Base-by-base conservation (phyloP, 179 eudicot species). In the Spergularia azorica region DNA sequence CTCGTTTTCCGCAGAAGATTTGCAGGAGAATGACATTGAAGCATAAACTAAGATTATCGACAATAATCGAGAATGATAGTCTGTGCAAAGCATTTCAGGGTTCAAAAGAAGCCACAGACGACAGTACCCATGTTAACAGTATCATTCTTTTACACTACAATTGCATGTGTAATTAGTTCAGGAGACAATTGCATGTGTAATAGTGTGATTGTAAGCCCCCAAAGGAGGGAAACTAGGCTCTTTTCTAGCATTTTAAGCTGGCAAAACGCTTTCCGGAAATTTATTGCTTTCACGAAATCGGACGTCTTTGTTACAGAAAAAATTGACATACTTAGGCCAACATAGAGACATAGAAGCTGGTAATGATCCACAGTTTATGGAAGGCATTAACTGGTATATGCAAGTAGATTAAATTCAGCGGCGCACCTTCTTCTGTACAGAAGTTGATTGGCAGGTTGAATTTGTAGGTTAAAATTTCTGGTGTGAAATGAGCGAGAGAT, bases 351-450 rank as follows among this genome's bases (percentile, higher is more conserved):
- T 20, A 14, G 63, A 38, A 78, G 41, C 32, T 71, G 39, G 18
- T 63, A 43, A 46, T 20, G 57, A 58, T 67, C 72, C 70, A 61
- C 41, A 26, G 51, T 65, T 71, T 70, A 63, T 13, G 63, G 78
- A 74, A 41, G 70, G 54, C 66, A 52, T 54, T 21, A 66, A 66
- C 60, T 14, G 12, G 58, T 48, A 36, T 52, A 63, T 20, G 61
- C 39, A 58, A 65, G 59, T 46, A 69, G 73, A 71, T n/a, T 32
- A 67, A 78, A 52, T 26, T 55, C 76, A 54, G 79, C 71, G n/a
- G 69, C 56, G 79, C 68, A 68, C 76, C 65, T 66, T 60, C 79
- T 74, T 70, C 82, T 78, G 60, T 78, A 82, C 82, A 78, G 70
- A 81, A 78, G 26, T 46, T 57, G 51, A 56, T 36, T 20, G 16